phyloP scores from a whole-genome alignment of 495 filamentous ascomycete species.

The Cercophora scortea region DNA sequence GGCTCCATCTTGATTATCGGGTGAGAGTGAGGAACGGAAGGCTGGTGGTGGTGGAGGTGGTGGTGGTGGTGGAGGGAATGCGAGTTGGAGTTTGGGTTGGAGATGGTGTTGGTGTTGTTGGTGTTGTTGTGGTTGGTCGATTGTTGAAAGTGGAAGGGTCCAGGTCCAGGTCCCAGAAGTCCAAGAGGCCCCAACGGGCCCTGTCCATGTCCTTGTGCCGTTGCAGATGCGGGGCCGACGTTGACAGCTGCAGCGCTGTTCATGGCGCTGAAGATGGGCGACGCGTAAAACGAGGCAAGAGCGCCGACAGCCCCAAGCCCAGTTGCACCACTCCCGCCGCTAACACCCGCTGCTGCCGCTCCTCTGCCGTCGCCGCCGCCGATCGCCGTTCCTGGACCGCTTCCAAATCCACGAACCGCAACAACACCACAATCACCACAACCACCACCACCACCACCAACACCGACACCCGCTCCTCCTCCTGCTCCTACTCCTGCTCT shows the following conservation, averaged over 20 bases:
- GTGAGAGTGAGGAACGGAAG: constrained; percentile 1
- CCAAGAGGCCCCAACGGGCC: no score
- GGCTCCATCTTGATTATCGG: constrained; percentile 32
- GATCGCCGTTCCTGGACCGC: constrained; percentile 4
- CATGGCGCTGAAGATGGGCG: constrained; percentile 19
- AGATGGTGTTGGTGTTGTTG: constrained; percentile 16
- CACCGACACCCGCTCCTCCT: neutral
- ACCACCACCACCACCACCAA: neutral
- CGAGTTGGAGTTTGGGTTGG: neutral
- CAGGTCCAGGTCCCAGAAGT: neutral
- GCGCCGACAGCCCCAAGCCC: constrained; percentile 11
- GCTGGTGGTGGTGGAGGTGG: constrained; percentile 7
- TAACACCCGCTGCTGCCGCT: no score
- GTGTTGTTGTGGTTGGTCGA: constrained; percentile 12
- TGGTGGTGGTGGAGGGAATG: constrained; percentile 12
- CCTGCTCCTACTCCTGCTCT: neutral
- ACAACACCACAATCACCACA: neutral
- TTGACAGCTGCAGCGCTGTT: constrained; percentile 6
- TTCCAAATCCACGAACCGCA: neutral
- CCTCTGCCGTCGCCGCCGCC: no score
- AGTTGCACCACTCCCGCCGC: constrained; percentile 11
- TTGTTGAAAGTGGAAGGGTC: constrained; percentile 14
- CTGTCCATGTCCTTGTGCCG: no score
- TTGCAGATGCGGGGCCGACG: constrained; percentile 22
- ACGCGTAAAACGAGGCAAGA: constrained; percentile 15